A percentile compares a stretch with the other conserved stretches of the same genome.
phyloP scores from a whole-genome alignment of 139 green algal species.

The Tetraselmis chui region DNA sequence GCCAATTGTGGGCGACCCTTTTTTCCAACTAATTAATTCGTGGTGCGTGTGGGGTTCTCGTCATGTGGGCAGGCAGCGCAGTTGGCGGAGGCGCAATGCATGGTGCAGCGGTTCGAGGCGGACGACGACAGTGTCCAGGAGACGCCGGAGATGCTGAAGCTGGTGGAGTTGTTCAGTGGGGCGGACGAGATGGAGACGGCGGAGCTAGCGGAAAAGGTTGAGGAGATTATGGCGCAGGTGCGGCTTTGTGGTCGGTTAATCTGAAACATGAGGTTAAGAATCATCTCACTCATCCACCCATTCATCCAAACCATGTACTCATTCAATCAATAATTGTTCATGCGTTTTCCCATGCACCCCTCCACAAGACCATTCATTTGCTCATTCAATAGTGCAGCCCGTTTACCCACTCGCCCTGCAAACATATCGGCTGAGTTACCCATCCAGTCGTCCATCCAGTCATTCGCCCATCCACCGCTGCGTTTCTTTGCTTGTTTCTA shows the following conservation, averaged over 20 bases:
- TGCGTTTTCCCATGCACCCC: neutral
- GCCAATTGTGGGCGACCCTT: too few relatives aligned
- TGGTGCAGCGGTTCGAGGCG: neutral
- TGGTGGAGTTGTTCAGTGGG: neutral
- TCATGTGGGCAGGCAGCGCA: neutral
- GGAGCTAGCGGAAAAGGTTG: neutral
- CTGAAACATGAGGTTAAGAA: too few relatives aligned
- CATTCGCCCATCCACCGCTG: too few relatives aligned
- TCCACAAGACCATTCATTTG: neutral
- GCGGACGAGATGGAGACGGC: neutral
- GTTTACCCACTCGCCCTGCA: too few relatives aligned
- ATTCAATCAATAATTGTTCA: neutral
- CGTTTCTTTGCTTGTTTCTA: too few relatives aligned
- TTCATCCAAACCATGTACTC: neutral
- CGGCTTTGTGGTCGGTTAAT: too few relatives aligned
- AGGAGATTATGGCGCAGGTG: neutral
- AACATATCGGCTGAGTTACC: too few relatives aligned
- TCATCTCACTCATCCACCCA: neutral
- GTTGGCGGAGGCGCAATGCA: neutral
- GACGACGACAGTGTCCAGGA: neutral
- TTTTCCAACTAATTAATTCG: too few relatives aligned
- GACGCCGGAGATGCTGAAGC: neutral
- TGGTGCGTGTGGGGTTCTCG: too few relatives aligned
- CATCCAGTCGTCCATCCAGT: too few relatives aligned
- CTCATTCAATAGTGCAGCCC: neutral